Evolutionary conservation across 768 basidiomycete species (phyloP), one percentile per base, ranked within the genome.

Genomic region (Lactarius pseudohatsudake): DNA sequence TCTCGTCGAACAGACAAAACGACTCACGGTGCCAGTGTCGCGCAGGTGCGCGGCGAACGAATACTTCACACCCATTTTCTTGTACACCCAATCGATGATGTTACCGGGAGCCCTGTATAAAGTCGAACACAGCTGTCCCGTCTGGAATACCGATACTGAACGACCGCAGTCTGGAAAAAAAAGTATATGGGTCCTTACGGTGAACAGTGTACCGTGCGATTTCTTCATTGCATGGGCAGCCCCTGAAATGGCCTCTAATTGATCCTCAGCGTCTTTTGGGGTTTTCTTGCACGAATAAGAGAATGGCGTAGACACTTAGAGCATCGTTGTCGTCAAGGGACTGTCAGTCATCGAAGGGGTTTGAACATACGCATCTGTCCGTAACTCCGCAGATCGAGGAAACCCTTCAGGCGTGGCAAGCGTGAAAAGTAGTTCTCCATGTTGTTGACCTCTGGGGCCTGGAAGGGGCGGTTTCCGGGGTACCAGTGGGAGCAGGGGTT

Each of bases 371-470:
- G 74, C 82, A 92, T 88, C 74, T 94, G 91, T 0, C 92, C 92
- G 72, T 92, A 95, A 70, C 87, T 90, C 69, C 93, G 81, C 59
- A 93, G 74, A 76, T 94, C 91, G 38, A 93, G 65, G 75, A 91
- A 94, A 2, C 81, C 87, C 22, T 82, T 79, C 18, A 91, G 77
- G 67, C 81, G 79, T 8, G 83, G 79, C 13, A 85, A 76, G 8
- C 79, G 79, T 22, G 79, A 78, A 62, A 91, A 78, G 74, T 85
- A 91, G 71, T 88, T 86, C 4, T 88, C 87, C 64, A 94, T 82
- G 66, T 85, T 89, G 75, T 86, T 86, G 20, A 87, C 86, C 75
- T 95, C 92, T 2, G 85, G 83, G 0, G 91, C 83, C 73, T 94
- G 84, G 76, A 94, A 95, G 0, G 91, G 79, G 9, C 85, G 81